A percentile compares a stretch with the other conserved stretches of the same genome.
These are phyloP conservation scores for Penicillium paneum DNA, from an alignment of 2,329 filamentous ascomycete genomes.

Conservation along the genomic window DNA sequence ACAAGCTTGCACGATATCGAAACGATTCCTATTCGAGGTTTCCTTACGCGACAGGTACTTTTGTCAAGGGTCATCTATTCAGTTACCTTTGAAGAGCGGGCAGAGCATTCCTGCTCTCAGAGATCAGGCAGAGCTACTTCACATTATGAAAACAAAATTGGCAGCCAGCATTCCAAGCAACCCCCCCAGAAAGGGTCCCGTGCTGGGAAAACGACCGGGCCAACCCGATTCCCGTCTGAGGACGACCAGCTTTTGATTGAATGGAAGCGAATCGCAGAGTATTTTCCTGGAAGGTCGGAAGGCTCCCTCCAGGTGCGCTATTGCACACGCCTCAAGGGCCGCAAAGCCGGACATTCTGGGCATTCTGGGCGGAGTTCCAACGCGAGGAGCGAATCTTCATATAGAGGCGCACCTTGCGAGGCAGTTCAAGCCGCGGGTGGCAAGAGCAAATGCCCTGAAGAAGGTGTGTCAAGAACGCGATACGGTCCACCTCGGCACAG, in stretches of 20 bases:
- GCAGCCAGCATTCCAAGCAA: slow-evolving; percentile 2
- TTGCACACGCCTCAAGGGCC: slow-evolving; percentile 8
- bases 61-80: slow-evolving; percentile 11
- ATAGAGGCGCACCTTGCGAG: too few species aligned
- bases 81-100: slow-evolving; percentile 11
- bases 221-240: background rate
- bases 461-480: slow-evolving; percentile 4
- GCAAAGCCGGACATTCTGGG: background rate
- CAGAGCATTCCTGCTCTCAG: slow-evolving; percentile 7
- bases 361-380: background rate
- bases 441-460: slow-evolving; percentile 1
- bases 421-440: background rate
- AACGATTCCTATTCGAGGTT: slow-evolving; percentile 13
- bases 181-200: background rate
- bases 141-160: background rate
- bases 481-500: slow-evolving; percentile 9
- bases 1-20: slow-evolving; percentile 8
- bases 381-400: too few species aligned
- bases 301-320: slow-evolving; percentile 13
- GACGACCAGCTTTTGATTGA: slow-evolving; percentile 12
- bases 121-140: background rate
- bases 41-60: slow-evolving; percentile 9
- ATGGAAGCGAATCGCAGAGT: slow-evolving; percentile 10
- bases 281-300: slow-evolving; percentile 9
- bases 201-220: slow-evolving; percentile 4